These are phyloP conservation scores for Sisymbrium altissimum DNA, from an alignment of 345 rosid genomes.

Conservation along the genomic window DNA sequence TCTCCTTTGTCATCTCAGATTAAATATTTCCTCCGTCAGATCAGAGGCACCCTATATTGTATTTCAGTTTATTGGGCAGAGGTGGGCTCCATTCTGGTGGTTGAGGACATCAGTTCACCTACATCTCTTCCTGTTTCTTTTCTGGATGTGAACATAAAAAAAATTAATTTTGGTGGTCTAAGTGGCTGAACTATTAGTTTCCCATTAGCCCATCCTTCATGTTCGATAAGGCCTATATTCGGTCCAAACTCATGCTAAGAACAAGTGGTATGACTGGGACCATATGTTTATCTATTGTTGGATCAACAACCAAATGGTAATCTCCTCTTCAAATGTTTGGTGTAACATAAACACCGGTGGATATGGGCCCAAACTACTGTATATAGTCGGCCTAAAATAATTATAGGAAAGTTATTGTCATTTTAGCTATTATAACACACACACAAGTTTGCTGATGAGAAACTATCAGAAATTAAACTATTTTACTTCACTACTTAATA, in stretches of 20 bases:
- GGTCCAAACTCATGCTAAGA: not conserved
- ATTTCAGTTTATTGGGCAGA: not conserved
- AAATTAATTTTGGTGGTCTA: not conserved
- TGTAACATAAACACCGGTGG: not conserved
- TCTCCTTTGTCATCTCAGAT: not conserved
- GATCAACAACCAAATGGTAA: not conserved
- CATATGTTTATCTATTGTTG: too few relatives aligned
- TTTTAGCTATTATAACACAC: not conserved
- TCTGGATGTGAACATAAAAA: not conserved
- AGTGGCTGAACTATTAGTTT: not conserved
- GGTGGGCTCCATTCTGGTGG: too few relatives aligned
- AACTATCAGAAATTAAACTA: not conserved
- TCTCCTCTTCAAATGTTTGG: not conserved
- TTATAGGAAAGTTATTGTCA: not conserved
- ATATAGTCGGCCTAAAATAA: not conserved
- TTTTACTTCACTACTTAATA: not conserved
- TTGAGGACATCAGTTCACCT: too few relatives aligned
- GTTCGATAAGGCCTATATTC: not conserved
- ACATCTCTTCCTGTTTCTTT: not conserved
- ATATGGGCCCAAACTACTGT: not conserved
- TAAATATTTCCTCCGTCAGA: not conserved
- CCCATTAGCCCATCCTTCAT: not conserved
- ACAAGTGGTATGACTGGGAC: not conserved
- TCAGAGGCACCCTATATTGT: not conserved
- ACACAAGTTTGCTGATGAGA: not conserved